Base-by-base conservation (phyloP, 768 basidiomycete genomes). In the Wakefieldia striispora region DNA sequence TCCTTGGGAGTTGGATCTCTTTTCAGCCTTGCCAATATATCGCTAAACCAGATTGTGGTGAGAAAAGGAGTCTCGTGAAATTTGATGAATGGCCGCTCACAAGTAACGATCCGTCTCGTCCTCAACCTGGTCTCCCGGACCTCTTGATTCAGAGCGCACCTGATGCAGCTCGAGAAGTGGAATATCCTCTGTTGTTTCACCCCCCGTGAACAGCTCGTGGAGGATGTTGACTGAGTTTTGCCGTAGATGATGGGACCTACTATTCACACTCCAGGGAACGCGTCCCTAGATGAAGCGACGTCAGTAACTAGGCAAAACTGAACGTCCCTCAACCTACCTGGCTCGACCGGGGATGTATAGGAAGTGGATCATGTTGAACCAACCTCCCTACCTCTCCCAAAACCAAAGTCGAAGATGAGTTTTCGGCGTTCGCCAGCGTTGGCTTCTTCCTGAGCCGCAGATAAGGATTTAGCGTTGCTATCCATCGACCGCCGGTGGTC, bases 401-500 rank as follows among this genome's bases (percentile, higher is more conserved):
- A 13, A 89, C 81, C 17, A 90, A 74, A 50, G 81, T 85, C 11
- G 84, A 80, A 3, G 90, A 87, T 23, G 91, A 65, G 43, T 80
- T 79, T 48, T 85, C 82, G 5, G 89, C 86, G 47, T 79, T 83
- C 37, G 87, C 78, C 1, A 81, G 81, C 49, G 83, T 84, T 1
- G 89, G 86, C 58, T 83, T 83, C 1, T 88, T 78, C 51, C 77
- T 80, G 47, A 91, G 69, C 81, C 86, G 88, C n/a, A 84, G 77
- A 68, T 97, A 97, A 2, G 93, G 95, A 63, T 98, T 95, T 29
- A 92, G 66, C 41, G 72, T 75, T 40, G 82, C 79, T 20, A 90
- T 62, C 93, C 93, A 97, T n/a, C 39, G 45, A 37, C 43, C 45
- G 21, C 61, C 48, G 76, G 70, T 40, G 74, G 73, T 20, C n/a